These are phyloP conservation scores for Fusarium nygamai DNA, from an alignment of 2,329 filamentous ascomycete species.

Conservation along the genomic window DNA sequence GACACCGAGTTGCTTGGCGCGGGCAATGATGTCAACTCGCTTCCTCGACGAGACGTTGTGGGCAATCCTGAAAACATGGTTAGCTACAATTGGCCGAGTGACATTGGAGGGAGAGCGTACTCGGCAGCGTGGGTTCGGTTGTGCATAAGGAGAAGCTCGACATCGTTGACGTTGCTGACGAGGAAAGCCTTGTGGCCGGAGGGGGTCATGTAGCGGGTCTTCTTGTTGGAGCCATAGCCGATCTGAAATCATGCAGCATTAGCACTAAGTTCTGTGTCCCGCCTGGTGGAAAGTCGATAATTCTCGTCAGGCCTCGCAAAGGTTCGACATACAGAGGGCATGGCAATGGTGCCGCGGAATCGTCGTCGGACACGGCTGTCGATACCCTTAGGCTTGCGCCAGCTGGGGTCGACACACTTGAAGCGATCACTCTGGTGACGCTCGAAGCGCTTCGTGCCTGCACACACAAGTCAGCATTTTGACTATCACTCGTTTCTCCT, in stretches of 20 bases:
- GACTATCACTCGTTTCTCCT: constrained; percentile 1
- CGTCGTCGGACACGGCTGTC: constrained; percentile 97
- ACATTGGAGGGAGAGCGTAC: constrained; percentile 66
- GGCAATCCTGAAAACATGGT: constrained; percentile 77
- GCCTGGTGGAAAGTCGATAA: not conserved
- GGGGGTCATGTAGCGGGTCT: constrained; percentile 98
- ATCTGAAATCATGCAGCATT: constrained; percentile 69
- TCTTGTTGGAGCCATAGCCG: constrained; percentile 99
- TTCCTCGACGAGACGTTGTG: constrained; percentile 98
- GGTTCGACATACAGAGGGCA: constrained; percentile 88
- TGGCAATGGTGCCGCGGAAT: constrained; percentile 93
- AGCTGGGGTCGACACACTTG: constrained; percentile 88
- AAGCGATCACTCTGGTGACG: constrained; percentile 98
- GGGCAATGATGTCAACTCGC: constrained; percentile 96
- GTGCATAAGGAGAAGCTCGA: constrained; percentile 99
- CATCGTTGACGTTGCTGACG: constrained; percentile 94
- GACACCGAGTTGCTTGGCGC: constrained; percentile 97
- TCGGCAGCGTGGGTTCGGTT: constrained; percentile 99
- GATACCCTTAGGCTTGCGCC: constrained; percentile 99
- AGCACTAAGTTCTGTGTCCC: constrained; percentile 7
- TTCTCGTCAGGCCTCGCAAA: constrained; percentile 2
- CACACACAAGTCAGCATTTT: constrained; percentile 52
- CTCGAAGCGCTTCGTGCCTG: constrained; percentile 93
- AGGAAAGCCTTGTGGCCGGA: constrained; percentile 99
- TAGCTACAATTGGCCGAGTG: not conserved